phyloP scores from a whole-genome alignment of 331 rosid genomes.

The Telfairia occidentalis region DNA sequence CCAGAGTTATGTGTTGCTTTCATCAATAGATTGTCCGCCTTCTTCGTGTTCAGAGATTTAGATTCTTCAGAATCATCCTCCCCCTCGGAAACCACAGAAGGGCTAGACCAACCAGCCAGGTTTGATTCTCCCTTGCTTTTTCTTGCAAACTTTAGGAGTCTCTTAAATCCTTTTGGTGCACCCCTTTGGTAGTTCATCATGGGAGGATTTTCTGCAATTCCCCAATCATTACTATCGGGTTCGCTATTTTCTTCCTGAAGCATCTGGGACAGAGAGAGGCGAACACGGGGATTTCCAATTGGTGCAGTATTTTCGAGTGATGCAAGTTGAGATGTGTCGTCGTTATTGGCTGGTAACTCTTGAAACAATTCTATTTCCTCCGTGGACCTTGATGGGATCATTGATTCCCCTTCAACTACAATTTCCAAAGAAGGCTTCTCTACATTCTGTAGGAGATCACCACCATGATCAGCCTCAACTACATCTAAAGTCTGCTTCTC shows the following conservation, averaged over 20 bases:
- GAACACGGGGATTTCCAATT: constrained; percentile 64
- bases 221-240: constrained; percentile 75
- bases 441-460: constrained; percentile 25
- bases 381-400: constrained; percentile 71
- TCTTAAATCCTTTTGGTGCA: constrained; percentile 89
- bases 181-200: constrained; percentile 69
- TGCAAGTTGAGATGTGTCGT: constrained; percentile 33
- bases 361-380: constrained; percentile 81
- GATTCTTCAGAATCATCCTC: constrained; percentile 76
- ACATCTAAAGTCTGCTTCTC: constrained; percentile 33
- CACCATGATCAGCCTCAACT: constrained; percentile 26
- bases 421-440: constrained; percentile 36
- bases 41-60: constrained; percentile 34
- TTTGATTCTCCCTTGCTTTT: constrained; percentile 81
- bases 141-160: constrained; percentile 88
- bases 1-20: constrained; percentile 72
- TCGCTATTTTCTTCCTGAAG: constrained; percentile 90
- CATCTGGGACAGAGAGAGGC: constrained; percentile 96
- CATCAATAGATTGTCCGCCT: constrained; percentile 58
- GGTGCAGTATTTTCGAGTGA: constrained; percentile 39
- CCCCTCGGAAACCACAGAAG: constrained; percentile 92
- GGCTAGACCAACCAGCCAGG: constrained; percentile 74
- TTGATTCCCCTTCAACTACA: constrained; percentile 59
- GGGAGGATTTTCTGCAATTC: constrained; percentile 90
- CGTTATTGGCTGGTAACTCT: constrained; percentile 35